Percentiles rank a stretch among this genome's conserved stretches.
Conservation (phyloP, 352 stramenopile species). For the Thalassiosira ordinaria region DNA sequence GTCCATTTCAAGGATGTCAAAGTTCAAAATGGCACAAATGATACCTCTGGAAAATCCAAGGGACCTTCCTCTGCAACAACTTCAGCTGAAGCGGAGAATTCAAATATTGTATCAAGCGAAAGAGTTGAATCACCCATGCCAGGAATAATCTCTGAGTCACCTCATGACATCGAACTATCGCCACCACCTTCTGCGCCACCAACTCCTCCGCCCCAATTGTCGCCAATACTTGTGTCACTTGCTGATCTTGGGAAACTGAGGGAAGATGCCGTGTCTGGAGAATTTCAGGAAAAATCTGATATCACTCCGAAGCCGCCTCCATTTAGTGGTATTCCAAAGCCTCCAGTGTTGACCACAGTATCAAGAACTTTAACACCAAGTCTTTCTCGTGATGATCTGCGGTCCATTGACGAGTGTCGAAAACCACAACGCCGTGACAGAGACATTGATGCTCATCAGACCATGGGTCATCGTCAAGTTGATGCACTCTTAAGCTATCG, state of each 20-base stretch:
- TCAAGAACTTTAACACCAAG: constrained; percentile 44
- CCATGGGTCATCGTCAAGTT: constrained; percentile 48
- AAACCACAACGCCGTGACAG: constrained; percentile 36
- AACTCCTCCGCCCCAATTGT: constrained; percentile 74
- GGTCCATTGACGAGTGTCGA: constrained; percentile 48
- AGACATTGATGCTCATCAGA: constrained; percentile 49
- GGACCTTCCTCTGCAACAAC: constrained; percentile 8
- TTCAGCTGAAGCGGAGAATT: not conserved
- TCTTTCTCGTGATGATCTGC: constrained; percentile 71
- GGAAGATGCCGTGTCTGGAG: constrained; percentile 27
- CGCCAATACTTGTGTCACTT: constrained; percentile 72
- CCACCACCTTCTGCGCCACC: constrained; percentile 56
- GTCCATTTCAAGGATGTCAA: constrained; percentile 31
- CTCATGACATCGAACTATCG: constrained; percentile 34
- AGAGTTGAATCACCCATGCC: constrained; percentile 6
- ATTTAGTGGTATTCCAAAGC: constrained; percentile 47
- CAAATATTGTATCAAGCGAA: not conserved
- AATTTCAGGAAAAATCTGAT: constrained; percentile 31
- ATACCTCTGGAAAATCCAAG: not conserved
- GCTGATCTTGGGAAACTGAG: constrained; percentile 70
- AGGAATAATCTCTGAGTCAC: constrained; percentile 14
- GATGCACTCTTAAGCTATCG: constrained; percentile 60
- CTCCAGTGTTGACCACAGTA: constrained; percentile 16
- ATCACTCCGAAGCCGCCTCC: constrained; percentile 4
- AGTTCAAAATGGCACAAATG: constrained; percentile 11